Base-by-base conservation (phyloP, 192 early-diverging fungal genomes). In the Entomortierella lignicola region DNA sequence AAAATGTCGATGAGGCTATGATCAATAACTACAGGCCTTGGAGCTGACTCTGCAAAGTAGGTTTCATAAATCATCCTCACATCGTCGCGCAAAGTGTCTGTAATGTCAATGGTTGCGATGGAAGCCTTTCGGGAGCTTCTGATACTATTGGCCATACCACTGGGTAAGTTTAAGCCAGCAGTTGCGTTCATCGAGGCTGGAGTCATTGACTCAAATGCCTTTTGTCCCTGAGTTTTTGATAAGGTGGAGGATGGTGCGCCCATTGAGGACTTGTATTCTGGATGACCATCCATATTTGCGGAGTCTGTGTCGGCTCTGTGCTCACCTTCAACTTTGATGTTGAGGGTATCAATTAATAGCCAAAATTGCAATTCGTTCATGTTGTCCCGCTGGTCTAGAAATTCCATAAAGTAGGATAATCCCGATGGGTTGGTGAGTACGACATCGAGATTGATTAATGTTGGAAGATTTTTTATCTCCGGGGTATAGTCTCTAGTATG, bases 351-450 rank as follows among this genome's bases (percentile, higher is more conserved):
- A 18, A 93, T 85, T 56, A 90, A 84, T 29, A 94, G 66, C 92
- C 93, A 94, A 63, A 93, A 93, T 58, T 92, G 90, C 3, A 94
- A 85, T 30, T 89, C 81, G 8, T 86, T 66, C 74, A 89, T 84
- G 60, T 84, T 81, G 4, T 89, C 91, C 15, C 84, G 85, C 23
- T 88, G 83, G 70, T 95, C 93, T 89, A 92, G 90, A 74, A 91
- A 94, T 73, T 94, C 94, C 66, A 89, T 90, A 81, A 95, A 94
- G 48, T 90, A 92, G 0, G 91, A 91, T 7, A 94, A 66, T 4
- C 91, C 85, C 0, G 87, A 63, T 0, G 90, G 85, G 56, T 93
- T 91, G 7, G 87, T 85, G 20, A 95, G 80, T 21, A 94, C 89
- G 39, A 89, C 87, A 34, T 79, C 79, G 44, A 91, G 71, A 2